Base-by-base conservation (phyloP, 371 early-diverging fungal genomes). In the Mortierella sp. region DNA sequence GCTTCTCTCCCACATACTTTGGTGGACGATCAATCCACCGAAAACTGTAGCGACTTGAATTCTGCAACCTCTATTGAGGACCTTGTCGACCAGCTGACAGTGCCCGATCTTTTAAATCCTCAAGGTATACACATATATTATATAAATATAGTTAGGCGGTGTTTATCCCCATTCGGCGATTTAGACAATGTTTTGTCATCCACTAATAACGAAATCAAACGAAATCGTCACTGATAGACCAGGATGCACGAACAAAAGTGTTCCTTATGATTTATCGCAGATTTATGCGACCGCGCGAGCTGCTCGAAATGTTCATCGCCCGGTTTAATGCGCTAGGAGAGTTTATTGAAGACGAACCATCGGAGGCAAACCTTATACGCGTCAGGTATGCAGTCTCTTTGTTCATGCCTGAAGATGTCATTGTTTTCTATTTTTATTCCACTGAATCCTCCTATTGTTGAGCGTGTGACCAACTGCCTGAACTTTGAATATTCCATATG, bases 221-320 rank as follows among this genome's bases (percentile, higher is more conserved):
- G 16, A 45, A 13, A 45, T 13, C 3, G 28, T 28, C 28, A 2
- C 28, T 28, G 28, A 66, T 62, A 74, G 80, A 80, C 40, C 75
- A 69, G 40, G 64, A 71, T 58, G 62, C 67, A 38, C 61, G 63
- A 33, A 75, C 76, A 22, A 80, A 80, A 43, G 58, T 86, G 22
- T 90, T 90, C 67, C 73, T 90, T 64, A 87, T 87, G 32, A 88
- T 90, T 67, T 90, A 86, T 67, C 83, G 90, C 36, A 85, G 83
- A 43, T 88, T 90, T 55, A 84, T 90, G 81, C 87, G 83, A 48
- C 90, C 90, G n/a, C 73, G 83, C 33, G 87, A 88, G 19, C 80
- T 90, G 13, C 78, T 87, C 24, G 83, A 86, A 22, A 76, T 73
- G 47, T 69, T 90, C 19, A 86, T 88, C 8, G 85, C 85, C 22